These are phyloP conservation scores for Halenospora varia DNA, from an alignment of 495 filamentous ascomycete species.

Conservation along the genomic window DNA sequence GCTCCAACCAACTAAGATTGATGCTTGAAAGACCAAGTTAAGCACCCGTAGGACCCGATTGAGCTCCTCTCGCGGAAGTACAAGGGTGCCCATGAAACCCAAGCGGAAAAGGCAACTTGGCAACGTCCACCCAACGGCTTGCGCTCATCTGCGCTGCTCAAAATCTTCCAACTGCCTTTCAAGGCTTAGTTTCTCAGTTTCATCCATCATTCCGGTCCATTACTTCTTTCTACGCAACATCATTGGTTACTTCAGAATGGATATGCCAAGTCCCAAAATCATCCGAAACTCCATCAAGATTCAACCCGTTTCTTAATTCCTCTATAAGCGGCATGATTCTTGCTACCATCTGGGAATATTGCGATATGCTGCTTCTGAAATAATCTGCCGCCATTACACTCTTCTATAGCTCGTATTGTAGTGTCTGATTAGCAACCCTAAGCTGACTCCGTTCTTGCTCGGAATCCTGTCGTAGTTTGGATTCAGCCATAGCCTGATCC, in stretches of 20 bases:
- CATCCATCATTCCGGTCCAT: not conserved
- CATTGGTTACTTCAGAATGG: not conserved
- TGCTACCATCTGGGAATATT: not conserved
- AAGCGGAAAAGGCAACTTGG: not conserved
- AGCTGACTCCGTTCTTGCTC: not conserved
- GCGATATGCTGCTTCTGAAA: not conserved
- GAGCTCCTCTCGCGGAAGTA: not conserved
- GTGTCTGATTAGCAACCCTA: constrained; percentile 1
- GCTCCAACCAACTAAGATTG: not conserved
- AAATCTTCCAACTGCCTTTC: not conserved
- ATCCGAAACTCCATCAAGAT: not conserved
- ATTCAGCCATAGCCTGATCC: not conserved
- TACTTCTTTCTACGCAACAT: not conserved
- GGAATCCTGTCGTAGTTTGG: not conserved
- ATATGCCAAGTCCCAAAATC: not conserved
- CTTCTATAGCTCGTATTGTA: constrained; percentile 2
- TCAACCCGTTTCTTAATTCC: not conserved
- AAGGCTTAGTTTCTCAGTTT: not conserved
- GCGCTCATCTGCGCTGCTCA: not conserved
- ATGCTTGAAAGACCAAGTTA: not conserved
- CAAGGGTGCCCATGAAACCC: not conserved
- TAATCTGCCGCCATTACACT: constrained; percentile 1
- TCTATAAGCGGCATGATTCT: not conserved
- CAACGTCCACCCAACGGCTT: not conserved
- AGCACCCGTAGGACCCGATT: not conserved